These are phyloP conservation scores for Epichloe sp. DNA, from an alignment of 2,329 filamentous ascomycete genomes.

Conservation along the genomic window DNA sequence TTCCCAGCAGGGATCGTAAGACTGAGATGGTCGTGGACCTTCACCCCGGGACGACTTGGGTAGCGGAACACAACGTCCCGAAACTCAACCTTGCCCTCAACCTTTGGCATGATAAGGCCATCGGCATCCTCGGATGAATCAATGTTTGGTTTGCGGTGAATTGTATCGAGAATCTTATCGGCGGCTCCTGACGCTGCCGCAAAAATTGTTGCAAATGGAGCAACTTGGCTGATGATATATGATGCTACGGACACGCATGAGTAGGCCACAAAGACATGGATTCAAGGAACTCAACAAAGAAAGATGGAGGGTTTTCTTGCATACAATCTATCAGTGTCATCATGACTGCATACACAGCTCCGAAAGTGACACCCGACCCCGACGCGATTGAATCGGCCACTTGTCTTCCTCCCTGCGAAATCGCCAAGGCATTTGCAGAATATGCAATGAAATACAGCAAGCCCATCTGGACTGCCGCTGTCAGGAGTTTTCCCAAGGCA, in stretches of 20 bases:
- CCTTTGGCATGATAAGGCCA: neutral
- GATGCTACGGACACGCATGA: neutral
- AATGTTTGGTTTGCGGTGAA: neutral
- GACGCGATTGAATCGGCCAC: slow-evolving; percentile 22
- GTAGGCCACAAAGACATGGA: no score
- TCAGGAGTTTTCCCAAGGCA: slow-evolving; percentile 42
- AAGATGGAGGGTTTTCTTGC: slow-evolving; percentile 1
- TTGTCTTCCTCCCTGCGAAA: slow-evolving; percentile 47
- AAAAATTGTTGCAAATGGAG: slow-evolving; percentile 45
- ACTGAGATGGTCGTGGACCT: slow-evolving; percentile 39
- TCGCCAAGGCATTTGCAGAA: slow-evolving; percentile 49
- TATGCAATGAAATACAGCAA: slow-evolving; percentile 55
- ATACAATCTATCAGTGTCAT: slow-evolving; percentile 38
- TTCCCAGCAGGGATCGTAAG: slow-evolving; percentile 32
- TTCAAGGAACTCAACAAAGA: no score
- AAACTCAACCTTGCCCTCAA: neutral
- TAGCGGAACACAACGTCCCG: slow-evolving; percentile 20
- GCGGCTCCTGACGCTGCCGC: slow-evolving; percentile 26
- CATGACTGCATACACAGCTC: slow-evolving; percentile 40
- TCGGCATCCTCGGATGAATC: neutral
- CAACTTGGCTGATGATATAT: slow-evolving; percentile 38
- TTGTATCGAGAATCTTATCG: neutral
- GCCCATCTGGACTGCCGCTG: slow-evolving; percentile 44
- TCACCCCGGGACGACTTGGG: slow-evolving; percentile 33
- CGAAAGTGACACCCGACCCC: slow-evolving; percentile 25